Conservation (phyloP, 2,329 filamentous ascomycete species). For the Hortaea werneckii region DNA sequence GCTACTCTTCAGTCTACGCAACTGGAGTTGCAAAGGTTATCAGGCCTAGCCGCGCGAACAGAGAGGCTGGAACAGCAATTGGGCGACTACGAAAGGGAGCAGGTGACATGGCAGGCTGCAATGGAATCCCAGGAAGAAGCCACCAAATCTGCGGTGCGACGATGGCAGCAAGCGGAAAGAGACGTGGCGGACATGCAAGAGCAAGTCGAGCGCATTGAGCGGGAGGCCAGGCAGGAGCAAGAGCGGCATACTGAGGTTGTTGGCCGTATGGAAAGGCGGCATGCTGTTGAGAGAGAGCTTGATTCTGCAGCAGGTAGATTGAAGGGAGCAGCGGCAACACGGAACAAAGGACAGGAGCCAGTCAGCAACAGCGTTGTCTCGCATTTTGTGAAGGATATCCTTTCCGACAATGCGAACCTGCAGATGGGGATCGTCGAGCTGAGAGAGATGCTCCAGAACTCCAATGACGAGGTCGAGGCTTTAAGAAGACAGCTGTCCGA, state of each 20-base stretch:
- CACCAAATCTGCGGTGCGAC: constrained; percentile 64
- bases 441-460: constrained; percentile 78
- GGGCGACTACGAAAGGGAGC: constrained; percentile 68
- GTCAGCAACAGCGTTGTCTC: constrained; percentile 66
- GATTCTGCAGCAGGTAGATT: constrained; percentile 68
- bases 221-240: constrained; percentile 68
- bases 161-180: constrained; percentile 78
- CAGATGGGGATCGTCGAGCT: constrained; percentile 88
- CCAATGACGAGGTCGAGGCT: constrained; percentile 86
- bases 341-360: constrained; percentile 50
- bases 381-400: constrained; percentile 88
- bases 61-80: constrained; percentile 73
- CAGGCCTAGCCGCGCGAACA: constrained; percentile 62
- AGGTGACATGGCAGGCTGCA: constrained; percentile 59
- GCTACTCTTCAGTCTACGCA: constrained; percentile 68
- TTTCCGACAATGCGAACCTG: constrained; percentile 89
- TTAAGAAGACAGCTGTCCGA: constrained; percentile 70
- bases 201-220: constrained; percentile 80
- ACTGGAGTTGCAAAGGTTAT: constrained; percentile 63
- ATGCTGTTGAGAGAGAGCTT: constrained; percentile 72
- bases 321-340: constrained; percentile 67
- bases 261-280: constrained; percentile 71
- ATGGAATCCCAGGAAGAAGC: constrained; percentile 61
- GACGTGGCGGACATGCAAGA: constrained; percentile 70
- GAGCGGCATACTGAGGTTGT: constrained; percentile 74